A percentile compares a stretch with the other conserved stretches of the same genome.
Evolutionary conservation across 140 eudicot genomes (phyloP).

Genomic region (Erigeron philadelphicus): DNA sequence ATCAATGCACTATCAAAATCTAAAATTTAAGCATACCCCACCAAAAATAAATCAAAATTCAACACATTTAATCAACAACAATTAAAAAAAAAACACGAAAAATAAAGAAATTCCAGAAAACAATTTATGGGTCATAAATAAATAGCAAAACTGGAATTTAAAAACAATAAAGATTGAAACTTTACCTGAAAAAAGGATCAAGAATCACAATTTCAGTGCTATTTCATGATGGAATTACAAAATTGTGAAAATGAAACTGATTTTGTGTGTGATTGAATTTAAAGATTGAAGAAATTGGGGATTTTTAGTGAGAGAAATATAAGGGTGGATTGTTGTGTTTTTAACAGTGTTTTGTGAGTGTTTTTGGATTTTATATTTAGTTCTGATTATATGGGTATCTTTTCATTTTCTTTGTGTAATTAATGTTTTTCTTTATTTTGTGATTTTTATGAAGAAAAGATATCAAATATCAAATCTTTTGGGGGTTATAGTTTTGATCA

Average conservation of each 20-base stretch:
- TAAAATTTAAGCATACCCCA: constrained; percentile 3
- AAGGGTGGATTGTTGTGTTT: constrained; percentile 22
- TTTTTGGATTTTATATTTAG: not conserved
- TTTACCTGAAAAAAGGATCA: constrained; percentile 31
- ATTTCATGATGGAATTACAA: constrained; percentile 12
- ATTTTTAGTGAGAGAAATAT: constrained; percentile 36
- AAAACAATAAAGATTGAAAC: not conserved
- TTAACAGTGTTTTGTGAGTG: constrained; percentile 18
- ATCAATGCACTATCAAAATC: constrained; percentile 28
- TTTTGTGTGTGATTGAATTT: constrained; percentile 9
- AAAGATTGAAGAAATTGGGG: constrained; percentile 26
- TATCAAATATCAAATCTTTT: too few species aligned
- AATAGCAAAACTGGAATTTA: constrained; percentile 10
- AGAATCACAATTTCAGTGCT: not conserved
- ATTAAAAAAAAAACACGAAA: not conserved
- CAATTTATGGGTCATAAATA: not conserved
- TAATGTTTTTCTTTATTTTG: too few species aligned
- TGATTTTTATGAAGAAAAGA: too few species aligned
- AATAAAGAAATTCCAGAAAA: not conserved
- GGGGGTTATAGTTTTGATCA: too few species aligned
- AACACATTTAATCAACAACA: constrained; percentile 15
- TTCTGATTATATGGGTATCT: too few species aligned
- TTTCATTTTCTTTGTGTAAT: too few species aligned
- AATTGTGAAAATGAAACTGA: too few species aligned
- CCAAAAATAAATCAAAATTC: constrained; percentile 7